phyloP scores from a whole-genome alignment of 148 eudicot species.

The Amaranthus palmeri region DNA sequence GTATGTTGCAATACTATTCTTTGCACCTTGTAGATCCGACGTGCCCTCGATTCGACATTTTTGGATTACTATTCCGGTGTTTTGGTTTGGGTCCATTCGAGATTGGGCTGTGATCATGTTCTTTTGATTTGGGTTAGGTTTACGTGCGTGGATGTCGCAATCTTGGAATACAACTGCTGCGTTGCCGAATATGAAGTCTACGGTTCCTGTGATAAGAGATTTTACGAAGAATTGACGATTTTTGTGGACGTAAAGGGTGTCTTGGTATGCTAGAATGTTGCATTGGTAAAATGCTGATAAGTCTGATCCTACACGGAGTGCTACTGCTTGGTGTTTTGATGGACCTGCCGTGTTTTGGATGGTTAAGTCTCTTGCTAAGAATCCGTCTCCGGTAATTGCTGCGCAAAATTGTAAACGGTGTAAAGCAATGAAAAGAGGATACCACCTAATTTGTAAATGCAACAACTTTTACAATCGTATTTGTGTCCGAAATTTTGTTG shows the following conservation, averaged over 20 bases:
- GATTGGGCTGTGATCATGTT: slow-evolving; percentile 36
- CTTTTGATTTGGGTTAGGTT: slow-evolving; percentile 23
- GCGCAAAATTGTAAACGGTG: background rate
- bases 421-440: too few species aligned
- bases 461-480: too few species aligned
- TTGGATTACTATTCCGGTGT: slow-evolving; percentile 37
- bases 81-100: slow-evolving; percentile 29
- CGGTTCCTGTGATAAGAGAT: slow-evolving; percentile 24
- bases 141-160: slow-evolving; percentile 34
- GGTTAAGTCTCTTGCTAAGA: slow-evolving; percentile 35
- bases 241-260: slow-evolving; percentile 34
- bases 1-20: slow-evolving; percentile 18
- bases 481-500: too few species aligned
- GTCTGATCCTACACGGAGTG: slow-evolving; percentile 31
- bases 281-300: slow-evolving; percentile 27
- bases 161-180: slow-evolving; percentile 32
- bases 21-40: slow-evolving; percentile 10
- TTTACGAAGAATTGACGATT: slow-evolving; percentile 33
- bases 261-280: slow-evolving; percentile 32
- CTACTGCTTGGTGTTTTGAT: slow-evolving; percentile 38
- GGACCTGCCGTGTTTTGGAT: slow-evolving; percentile 33
- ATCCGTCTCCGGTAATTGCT: slow-evolving; percentile 29
- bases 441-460: too few species aligned
- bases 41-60: slow-evolving; percentile 26
- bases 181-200: slow-evolving; percentile 33